phyloP scores from a whole-genome alignment of 768 basidiomycete species.

The Hericium erinaceus region DNA sequence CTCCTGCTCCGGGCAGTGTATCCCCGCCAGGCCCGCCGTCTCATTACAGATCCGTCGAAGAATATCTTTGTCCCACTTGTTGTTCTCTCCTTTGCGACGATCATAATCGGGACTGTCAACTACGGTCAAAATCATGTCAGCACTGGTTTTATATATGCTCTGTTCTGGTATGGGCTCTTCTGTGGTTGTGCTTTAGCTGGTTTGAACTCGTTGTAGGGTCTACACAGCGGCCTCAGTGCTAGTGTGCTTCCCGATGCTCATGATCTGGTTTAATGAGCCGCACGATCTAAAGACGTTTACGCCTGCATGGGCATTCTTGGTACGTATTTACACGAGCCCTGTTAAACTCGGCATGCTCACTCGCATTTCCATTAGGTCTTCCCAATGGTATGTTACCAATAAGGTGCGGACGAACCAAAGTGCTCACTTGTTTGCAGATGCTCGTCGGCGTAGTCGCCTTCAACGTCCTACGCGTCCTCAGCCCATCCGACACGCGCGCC shows the following conservation, averaged over 20 bases:
- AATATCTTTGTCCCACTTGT: slow-evolving; percentile 34
- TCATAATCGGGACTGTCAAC: slow-evolving; percentile 39
- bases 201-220: slow-evolving; percentile 21
- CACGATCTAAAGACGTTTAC: slow-evolving; percentile 34
- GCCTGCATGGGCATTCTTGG: slow-evolving; percentile 28
- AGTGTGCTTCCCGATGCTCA: slow-evolving; percentile 37
- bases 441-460: slow-evolving; percentile 38
- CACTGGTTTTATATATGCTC: slow-evolving; percentile 27
- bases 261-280: slow-evolving; percentile 41
- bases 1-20: slow-evolving; percentile 17
- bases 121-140: slow-evolving; percentile 29
- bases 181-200: background rate
- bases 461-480: slow-evolving; percentile 31
- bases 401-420: background rate
- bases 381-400: slow-evolving; percentile 17
- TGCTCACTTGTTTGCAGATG: slow-evolving; percentile 25
- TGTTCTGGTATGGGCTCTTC: slow-evolving; percentile 32
- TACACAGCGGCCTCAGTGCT: slow-evolving; percentile 30
- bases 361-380: slow-evolving; percentile 21
- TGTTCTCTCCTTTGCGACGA: slow-evolving; percentile 39
- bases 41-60: slow-evolving; percentile 34
- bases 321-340: slow-evolving; percentile 9
- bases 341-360: background rate
- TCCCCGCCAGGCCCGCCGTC: slow-evolving; percentile 31
- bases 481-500: slow-evolving; percentile 26